A percentile compares a stretch with the other conserved stretches of the same genome.
phyloP scores from a whole-genome alignment of 208 protist genomes.

The Trichomonas tenax region DNA sequence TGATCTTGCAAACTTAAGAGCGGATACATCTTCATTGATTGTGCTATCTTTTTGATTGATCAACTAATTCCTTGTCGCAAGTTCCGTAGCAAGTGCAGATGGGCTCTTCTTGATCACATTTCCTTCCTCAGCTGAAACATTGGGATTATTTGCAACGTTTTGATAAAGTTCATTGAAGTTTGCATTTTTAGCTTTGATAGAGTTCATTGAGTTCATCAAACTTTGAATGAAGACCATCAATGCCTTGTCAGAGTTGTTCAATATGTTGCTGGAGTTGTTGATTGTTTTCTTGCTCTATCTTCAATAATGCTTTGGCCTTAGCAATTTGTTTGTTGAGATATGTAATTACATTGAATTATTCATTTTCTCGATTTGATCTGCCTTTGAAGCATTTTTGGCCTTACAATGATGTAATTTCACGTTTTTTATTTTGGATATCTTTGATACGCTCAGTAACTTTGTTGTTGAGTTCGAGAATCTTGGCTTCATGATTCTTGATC shows the following conservation, averaged over 20 bases:
- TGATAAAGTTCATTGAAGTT: not conserved
- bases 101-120: not conserved
- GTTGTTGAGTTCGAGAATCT: not conserved
- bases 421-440: not conserved
- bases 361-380: too few relatives aligned
- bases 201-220: not conserved
- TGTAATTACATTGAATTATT: too few relatives aligned
- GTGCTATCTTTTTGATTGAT: not conserved
- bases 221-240: too few relatives aligned
- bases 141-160: not conserved
- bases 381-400: not conserved
- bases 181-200: not conserved
- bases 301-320: too few relatives aligned
- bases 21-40: not conserved
- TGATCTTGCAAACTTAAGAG: too few relatives aligned
- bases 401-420: not conserved
- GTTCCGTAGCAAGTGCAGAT: not conserved
- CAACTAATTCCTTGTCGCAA: not conserved
- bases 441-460: not conserved
- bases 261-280: too few relatives aligned
- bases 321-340: too few relatives aligned
- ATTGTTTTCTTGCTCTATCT: too few relatives aligned
- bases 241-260: too few relatives aligned
- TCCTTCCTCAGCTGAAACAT: not conserved
- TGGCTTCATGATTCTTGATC: not conserved